These are phyloP conservation scores for Lodderomyces orthopsilosis DNA, from an alignment of 1,139 yeast species.

Conservation along the genomic window DNA sequence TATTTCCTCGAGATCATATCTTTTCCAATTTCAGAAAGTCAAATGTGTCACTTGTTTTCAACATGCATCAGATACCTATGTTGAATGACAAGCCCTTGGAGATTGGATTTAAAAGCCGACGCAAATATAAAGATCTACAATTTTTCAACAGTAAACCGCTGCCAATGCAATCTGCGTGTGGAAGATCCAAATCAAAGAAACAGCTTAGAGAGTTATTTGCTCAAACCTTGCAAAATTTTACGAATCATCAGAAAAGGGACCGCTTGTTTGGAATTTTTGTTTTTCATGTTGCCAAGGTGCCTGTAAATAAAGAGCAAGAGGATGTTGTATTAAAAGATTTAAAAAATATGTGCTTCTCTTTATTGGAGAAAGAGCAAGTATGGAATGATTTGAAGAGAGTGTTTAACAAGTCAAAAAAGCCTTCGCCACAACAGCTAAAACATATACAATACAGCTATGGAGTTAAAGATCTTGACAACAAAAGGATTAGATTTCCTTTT, in stretches of 20 bases:
- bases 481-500: conserved; percentile 5
- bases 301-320: conserved; percentile 31
- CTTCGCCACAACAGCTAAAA: neutral
- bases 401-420: neutral
- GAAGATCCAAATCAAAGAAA: conserved; percentile 28
- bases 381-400: conserved; percentile 1
- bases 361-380: neutral
- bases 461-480: conserved; percentile 1
- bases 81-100: conserved; percentile 28
- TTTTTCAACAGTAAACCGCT: conserved; percentile 25
- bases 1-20: conserved; percentile 29
- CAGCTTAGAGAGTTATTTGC: conserved; percentile 14
- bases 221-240: conserved; percentile 3
- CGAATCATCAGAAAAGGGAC: neutral
- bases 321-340: conserved; percentile 18
- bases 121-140: conserved; percentile 21
- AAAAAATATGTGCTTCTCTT: neutral
- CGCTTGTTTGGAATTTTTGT: conserved; percentile 43
- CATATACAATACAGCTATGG: conserved; percentile 1
- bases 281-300: conserved; percentile 35
- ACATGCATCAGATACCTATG: conserved; percentile 5
- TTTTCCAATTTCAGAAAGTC: conserved; percentile 34
- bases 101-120: conserved; percentile 20
- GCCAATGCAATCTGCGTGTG: conserved; percentile 37
- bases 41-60: conserved; percentile 36